Conservation (phyloP, 2,329 filamentous ascomycete genomes). For the Fusarium stilboides region DNA sequence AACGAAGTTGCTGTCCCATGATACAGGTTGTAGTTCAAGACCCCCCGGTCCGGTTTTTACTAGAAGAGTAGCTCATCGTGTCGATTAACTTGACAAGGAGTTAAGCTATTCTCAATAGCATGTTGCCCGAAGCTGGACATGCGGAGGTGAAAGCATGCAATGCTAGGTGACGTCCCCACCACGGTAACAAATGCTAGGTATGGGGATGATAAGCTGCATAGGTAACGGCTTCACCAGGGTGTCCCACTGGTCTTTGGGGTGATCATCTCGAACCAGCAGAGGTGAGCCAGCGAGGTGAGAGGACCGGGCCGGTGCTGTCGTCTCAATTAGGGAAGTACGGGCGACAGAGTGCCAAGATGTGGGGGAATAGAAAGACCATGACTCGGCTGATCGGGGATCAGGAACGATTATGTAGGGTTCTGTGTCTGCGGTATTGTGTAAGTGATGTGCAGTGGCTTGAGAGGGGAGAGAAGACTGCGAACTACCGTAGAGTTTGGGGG, state of each 20-base stretch:
- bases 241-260: neutral
- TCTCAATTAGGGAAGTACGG: constrained; percentile 29
- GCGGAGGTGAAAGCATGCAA: constrained; percentile 17
- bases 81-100: constrained; percentile 26
- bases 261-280: constrained; percentile 2
- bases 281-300: constrained; percentile 15
- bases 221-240: constrained; percentile 10
- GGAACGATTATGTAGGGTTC: constrained; percentile 15
- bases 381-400: constrained; percentile 42
- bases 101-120: constrained; percentile 18
- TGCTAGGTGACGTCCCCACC: constrained; percentile 37
- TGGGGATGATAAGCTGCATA: constrained; percentile 46
- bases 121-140: constrained; percentile 25
- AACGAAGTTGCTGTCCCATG: constrained; percentile 31
- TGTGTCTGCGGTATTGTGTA: neutral
- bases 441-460: constrained; percentile 21
- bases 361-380: constrained; percentile 44
- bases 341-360: constrained; percentile 40
- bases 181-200: constrained; percentile 35
- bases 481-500: constrained; percentile 17
- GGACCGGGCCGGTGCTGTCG: constrained; percentile 39
- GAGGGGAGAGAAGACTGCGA: constrained; percentile 1
- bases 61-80: constrained; percentile 36
- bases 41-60: constrained; percentile 45
- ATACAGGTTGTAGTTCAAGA: constrained; percentile 25